Base-by-base conservation (phyloP, 2,329 filamentous ascomycete genomes). In the Aspergillus fumigatiaffinis region DNA sequence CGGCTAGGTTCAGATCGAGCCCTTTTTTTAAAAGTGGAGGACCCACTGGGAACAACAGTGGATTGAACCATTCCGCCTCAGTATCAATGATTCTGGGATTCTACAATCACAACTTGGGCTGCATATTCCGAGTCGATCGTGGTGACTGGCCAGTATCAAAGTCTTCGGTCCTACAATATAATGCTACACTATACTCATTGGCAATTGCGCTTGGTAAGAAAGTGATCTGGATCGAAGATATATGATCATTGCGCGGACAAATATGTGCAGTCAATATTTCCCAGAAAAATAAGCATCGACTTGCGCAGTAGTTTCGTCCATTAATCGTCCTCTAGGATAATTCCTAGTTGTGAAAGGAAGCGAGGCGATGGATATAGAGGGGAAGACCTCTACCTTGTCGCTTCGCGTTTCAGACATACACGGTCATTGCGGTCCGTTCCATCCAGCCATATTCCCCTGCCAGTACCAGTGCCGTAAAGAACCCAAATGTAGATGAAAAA, bases 401-500 rank as follows among this genome's bases (percentile, higher is more conserved):
- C 32, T 38, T 38, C 32, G 5, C 32, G 17, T 17, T 49, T 21
- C 50, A 54, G 23, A 55, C 29, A 55, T 42, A 51, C 47, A 51
- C 32, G 52, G 54, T 57, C 52, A 52, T 57, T 48, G 51, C 55
- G 47, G 38, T 51, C 35, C 57, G 38, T 57, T 51, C 28, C 52
- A 50, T 56, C 51, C 53, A 54, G 50, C 53, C 53, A 14, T 50
- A 62, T 51, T 60, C 47, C 53, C 44, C 42, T 55, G 25, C 54
- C 56, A 25, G 41, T 56, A 52, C 52, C 56, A 57, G 42, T 53
- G 56, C 51, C 51, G 47, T 48, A 47, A 47, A 47, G 52, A 61
- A 57, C 47, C 49, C 54, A 55, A 29, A 28, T 51, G 32, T 53
- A 48, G 51, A 55, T 26, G 48, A 50, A 49, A 46, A 47, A 55